Evolutionary conservation across 106 monocot species (phyloP), one percentile per base, ranked within the genome.

Genomic region (Iris macrosiphon): DNA sequence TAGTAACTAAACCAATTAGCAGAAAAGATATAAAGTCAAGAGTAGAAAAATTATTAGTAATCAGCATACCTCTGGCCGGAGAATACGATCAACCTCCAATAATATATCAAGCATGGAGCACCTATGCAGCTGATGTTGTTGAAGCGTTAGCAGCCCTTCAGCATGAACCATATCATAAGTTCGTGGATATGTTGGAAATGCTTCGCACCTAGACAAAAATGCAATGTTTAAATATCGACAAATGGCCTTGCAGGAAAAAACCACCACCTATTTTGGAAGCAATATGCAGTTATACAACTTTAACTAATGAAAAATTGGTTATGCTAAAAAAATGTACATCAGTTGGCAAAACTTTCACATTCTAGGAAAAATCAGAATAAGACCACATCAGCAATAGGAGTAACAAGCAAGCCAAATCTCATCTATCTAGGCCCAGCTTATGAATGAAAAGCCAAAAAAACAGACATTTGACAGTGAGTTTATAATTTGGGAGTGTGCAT

Each of bases 151-250:
- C 57, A 93, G 56, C 5, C 88, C 75, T 49, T 93, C 72, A 61
- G 84, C 88, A 67, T 93, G 88, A 33, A 93, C 75, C 88, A 93
- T 78, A 64, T 88, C 93, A 48, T 93, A 93, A 43, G 93, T 93
- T 70, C 93, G 84, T 60, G 88, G 93, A 70, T 88, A 93, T 48
- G 93, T 73, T 21, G 93, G 93, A 71, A 93, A 93, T 70, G 93
- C 84, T 66, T 93, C 93, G 79, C 93, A 93, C 93, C 93, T 93
- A 55, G 45, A 28, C 11, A 57, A 51, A 64, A 26, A 40, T 21
- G 33, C 19, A 33, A 10, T 33, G 33, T 53, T 53, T 33, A 20
- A 53, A 21, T n/a, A n/a, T n/a, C n/a, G n/a, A n/a, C n/a, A 22
- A 31, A 32, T 8, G 18, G n/a, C 9, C 33, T 53, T 11, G 34